A percentile compares a stretch with the other conserved stretches of the same genome.
These are phyloP conservation scores for Phoenix dactylifera DNA, from an alignment of 176 grass and related monocot genomes.

Conservation along the genomic window DNA sequence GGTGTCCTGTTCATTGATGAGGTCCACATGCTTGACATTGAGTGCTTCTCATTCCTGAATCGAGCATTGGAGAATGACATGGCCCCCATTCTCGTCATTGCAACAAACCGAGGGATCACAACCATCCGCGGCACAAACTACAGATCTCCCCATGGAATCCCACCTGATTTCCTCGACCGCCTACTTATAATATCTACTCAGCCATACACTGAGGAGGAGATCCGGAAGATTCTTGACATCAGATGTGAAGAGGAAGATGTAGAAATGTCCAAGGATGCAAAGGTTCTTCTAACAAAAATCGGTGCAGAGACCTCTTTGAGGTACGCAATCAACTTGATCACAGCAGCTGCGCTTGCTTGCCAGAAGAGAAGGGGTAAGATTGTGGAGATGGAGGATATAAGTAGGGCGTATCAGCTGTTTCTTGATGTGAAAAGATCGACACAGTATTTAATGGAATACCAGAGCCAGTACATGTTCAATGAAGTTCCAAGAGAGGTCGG, in stretches of 20 bases:
- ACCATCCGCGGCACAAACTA: conserved; percentile 83
- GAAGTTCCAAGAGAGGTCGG: conserved; percentile 45
- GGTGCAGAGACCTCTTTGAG: conserved; percentile 76
- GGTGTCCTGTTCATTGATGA: conserved; percentile 96
- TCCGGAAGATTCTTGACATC: conserved; percentile 74
- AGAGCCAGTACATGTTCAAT: conserved; percentile 91
- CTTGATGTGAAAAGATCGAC: conserved; percentile 89
- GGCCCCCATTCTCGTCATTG: conserved; percentile 79
- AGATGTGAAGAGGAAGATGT: conserved; percentile 78
- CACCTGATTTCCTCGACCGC: conserved; percentile 75
- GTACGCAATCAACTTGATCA: conserved; percentile 91
- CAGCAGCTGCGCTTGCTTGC: conserved; percentile 50
- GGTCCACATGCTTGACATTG: conserved; percentile 95
- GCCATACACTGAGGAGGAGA: conserved; percentile 56
- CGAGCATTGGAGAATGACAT: conserved; percentile 85
- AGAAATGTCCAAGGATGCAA: conserved; percentile 70
- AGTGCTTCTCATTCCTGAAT: conserved; percentile 95
- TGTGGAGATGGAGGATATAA: conserved; percentile 90
- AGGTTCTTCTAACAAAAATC: conserved; percentile 82
- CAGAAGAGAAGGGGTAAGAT: conserved; percentile 77
- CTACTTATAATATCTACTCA: conserved; percentile 72
- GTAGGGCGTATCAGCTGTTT: conserved; percentile 75
- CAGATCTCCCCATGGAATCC: conserved; percentile 68
- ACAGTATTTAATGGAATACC: conserved; percentile 80
- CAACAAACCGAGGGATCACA: conserved; percentile 84